Evolutionary conservation across 371 early-diverging fungal species (phyloP).

Genomic region (Mortierella sp.): DNA sequence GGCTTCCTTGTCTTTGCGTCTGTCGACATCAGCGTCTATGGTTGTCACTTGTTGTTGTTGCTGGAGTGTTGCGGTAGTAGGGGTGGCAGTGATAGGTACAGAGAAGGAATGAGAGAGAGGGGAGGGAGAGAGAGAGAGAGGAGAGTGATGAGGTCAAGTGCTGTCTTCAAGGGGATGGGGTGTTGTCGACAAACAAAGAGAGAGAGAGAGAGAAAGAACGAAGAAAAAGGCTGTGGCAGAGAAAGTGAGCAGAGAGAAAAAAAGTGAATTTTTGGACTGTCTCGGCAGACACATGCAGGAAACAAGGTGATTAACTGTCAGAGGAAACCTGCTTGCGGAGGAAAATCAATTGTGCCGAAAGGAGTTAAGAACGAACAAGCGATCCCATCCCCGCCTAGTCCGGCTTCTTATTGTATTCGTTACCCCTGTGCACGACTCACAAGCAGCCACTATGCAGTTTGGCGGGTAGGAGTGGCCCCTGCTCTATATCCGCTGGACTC

Average conservation of each 20-base stretch:
- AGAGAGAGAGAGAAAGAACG: neutral
- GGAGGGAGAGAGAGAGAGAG: conserved; percentile 4
- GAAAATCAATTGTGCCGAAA: conserved; percentile 11
- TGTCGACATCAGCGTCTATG: conserved; percentile 30
- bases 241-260: neutral
- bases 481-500: neutral
- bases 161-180: neutral
- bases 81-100: neutral
- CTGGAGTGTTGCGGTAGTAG: neutral
- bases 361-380: neutral
- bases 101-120: neutral
- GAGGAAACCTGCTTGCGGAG: conserved; percentile 3
- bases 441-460: too few relatives aligned
- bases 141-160: neutral
- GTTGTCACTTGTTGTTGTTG: neutral
- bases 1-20: conserved; percentile 58
- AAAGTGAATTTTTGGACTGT: neutral
- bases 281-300: neutral
- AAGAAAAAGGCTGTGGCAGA: neutral
- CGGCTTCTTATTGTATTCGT: too few relatives aligned
- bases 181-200: neutral
- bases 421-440: too few relatives aligned
- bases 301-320: too few relatives aligned
- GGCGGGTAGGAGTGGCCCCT: neutral
- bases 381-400: neutral